These are phyloP conservation scores for Corynespora cassiicola DNA, from an alignment of 2,329 filamentous ascomycete genomes.

Conservation along the genomic window DNA sequence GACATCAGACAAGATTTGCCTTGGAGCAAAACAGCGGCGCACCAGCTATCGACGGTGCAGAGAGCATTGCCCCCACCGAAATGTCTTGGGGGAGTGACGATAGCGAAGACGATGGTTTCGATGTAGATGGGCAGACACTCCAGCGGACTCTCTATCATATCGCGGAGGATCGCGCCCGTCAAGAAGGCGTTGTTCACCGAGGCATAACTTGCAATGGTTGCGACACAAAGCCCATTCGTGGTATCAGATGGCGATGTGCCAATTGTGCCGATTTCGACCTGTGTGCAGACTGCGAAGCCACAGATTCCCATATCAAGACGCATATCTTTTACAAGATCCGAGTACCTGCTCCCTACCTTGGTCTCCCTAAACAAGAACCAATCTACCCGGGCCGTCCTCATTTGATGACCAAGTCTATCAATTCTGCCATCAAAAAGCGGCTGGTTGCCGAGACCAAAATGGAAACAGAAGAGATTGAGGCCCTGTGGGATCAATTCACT, in stretches of 20 bases:
- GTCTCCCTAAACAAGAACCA: constrained; percentile 69
- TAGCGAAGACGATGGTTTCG: constrained; percentile 49
- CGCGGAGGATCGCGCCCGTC: constrained; percentile 87
- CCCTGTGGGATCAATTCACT: constrained; percentile 95
- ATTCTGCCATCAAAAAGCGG: constrained; percentile 69
- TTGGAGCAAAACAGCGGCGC: constrained; percentile 4
- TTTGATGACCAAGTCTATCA: constrained; percentile 71
- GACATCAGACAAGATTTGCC: constrained; percentile 25
- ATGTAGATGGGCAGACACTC: constrained; percentile 73
- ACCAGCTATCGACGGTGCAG: constrained; percentile 23
- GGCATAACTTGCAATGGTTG: constrained; percentile 93
- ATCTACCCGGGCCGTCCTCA: constrained; percentile 69
- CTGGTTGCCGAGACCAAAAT: constrained; percentile 58
- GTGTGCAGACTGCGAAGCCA: constrained; percentile 87
- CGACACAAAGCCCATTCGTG: constrained; percentile 85
- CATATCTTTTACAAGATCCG: constrained; percentile 97
- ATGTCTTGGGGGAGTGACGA: constrained; percentile 36
- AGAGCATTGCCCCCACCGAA: constrained; percentile 41
- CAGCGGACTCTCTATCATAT: constrained; percentile 88
- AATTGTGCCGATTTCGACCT: constrained; percentile 97
- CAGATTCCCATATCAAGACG: constrained; percentile 80
- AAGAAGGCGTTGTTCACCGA: constrained; percentile 85
- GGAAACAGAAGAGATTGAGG: constrained; percentile 87
- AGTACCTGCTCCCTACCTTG: constrained; percentile 85
- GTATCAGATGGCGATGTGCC: constrained; percentile 90